A percentile compares a stretch with the other conserved stretches of the same genome.
Conservation (phyloP, 106 monocot genomes). For the Dendrobium nobile region DNA sequence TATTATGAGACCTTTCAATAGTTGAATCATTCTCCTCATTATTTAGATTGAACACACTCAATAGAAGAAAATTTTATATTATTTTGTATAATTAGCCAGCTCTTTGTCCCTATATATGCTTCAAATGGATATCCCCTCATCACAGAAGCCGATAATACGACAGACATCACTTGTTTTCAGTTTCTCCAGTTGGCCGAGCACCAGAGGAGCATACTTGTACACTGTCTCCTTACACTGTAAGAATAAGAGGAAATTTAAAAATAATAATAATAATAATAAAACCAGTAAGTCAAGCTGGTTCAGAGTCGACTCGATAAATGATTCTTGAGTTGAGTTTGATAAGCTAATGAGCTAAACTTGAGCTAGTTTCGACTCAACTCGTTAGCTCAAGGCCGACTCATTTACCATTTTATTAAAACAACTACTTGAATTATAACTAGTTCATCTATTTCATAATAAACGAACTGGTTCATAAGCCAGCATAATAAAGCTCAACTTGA, state of each 20-base stretch:
- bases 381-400: too few relatives aligned
- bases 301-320: too few relatives aligned
- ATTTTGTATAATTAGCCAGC: too few relatives aligned
- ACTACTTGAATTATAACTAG: too few relatives aligned
- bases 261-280: background rate
- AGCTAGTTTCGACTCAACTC: too few relatives aligned
- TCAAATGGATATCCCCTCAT: slow-evolving; percentile 2
- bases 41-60: slow-evolving; percentile 5
- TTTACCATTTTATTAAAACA: too few relatives aligned
- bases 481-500: too few relatives aligned
- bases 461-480: too few relatives aligned
- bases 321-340: too few relatives aligned
- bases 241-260: background rate
- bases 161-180: slow-evolving; percentile 5
- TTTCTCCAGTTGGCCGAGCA: slow-evolving; percentile 3
- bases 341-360: too few relatives aligned
- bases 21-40: background rate
- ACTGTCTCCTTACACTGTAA: slow-evolving; percentile 7
- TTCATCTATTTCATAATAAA: too few relatives aligned
- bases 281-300: too few relatives aligned
- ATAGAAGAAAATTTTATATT: background rate
- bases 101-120: background rate
- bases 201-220: slow-evolving; percentile 1
- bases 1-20: background rate
- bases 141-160: slow-evolving; percentile 1